Base-by-base conservation (phyloP, 2,329 filamentous ascomycete genomes). In the Aspergillus ochraceoroseus region DNA sequence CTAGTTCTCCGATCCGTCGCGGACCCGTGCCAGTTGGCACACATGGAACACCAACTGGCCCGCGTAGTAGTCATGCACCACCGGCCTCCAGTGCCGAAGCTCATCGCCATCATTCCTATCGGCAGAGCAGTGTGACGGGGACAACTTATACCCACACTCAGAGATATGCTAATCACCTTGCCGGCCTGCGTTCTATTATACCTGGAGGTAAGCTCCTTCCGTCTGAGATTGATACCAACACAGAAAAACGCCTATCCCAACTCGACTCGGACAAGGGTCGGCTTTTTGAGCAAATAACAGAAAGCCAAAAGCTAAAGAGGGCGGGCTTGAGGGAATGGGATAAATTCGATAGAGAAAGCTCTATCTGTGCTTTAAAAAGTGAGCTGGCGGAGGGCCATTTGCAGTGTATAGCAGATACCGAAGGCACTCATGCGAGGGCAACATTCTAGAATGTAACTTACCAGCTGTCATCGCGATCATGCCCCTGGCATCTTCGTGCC, bases 371-470 rank as follows among this genome's bases (percentile, higher is more conserved):
- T 2, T 48, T 71, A 30, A 71, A 66, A 48, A 72, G 68, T 46
- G 70, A 73, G 39, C 52, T 73, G 36, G 70, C 71, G 2, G 71
- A 73, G 45, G 60, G 65, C 1, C 67, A 71, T 54, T 48, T 73
- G 45, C 67, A 71, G 37, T 55, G 65, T 9, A 66, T 73, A 56
- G 63, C 67, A 9, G 68, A 70, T 43, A 59, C 61, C 7, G 69
- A 72, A 41, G 64, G 64, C 37, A 59, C 64, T 29, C 56, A 63
- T 34, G 59, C 60, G n/a, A 58, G 63, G 8, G 54, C 63, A 15
- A 57, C 63, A 23, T 72, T 71, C 43, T 70, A 32, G 53, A 18
- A 29, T 13, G n/a, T 14, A 6, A 5, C 17, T 25, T 9, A 25
- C 11, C 22, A 19, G 6, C n/a, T n/a, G n/a, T n/a, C n/a, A n/a